These are phyloP conservation scores for Aspergillus taichungensis DNA, from an alignment of 495 filamentous ascomycete species.

Conservation along the genomic window DNA sequence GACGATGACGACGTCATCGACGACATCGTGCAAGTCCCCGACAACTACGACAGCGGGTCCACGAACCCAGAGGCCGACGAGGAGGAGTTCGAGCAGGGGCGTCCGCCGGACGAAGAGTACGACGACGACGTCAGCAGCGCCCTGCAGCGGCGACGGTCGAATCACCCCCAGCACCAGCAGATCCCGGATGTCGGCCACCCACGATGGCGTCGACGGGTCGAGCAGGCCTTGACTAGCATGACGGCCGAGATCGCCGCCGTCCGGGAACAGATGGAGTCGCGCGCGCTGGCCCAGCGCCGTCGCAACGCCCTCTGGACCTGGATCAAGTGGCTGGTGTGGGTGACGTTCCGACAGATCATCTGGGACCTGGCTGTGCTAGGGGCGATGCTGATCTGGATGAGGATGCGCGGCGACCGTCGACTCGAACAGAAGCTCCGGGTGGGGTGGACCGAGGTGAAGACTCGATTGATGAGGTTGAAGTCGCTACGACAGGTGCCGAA, in stretches of 20 bases:
- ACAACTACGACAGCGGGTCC: constrained; percentile 2
- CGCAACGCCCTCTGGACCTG: constrained; percentile 56
- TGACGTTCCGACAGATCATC: constrained; percentile 60
- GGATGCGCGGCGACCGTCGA: constrained; percentile 63
- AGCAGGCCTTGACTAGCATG: constrained; percentile 80
- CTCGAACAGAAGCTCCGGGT: constrained; percentile 67
- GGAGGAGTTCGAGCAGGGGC: neutral
- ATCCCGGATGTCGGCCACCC: constrained; percentile 20
- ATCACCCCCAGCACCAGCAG: constrained; percentile 1
- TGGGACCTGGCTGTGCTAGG: constrained; percentile 63
- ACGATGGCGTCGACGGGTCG: constrained; percentile 74
- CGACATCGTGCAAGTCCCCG: constrained; percentile 14
- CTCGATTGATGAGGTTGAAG: constrained; percentile 45
- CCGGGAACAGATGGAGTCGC: constrained; percentile 77
- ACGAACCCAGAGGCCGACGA: too few relatives aligned
- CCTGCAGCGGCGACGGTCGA: constrained; percentile 6
- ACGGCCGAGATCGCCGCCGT: constrained; percentile 91
- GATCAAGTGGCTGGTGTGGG: constrained; percentile 63
- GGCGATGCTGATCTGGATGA: constrained; percentile 68
- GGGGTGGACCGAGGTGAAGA: constrained; percentile 52
- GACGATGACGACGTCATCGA: constrained; percentile 22
- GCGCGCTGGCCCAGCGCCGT: constrained; percentile 27
- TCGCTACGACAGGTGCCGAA: constrained; percentile 16
- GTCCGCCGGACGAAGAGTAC: neutral
- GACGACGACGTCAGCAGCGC: constrained; percentile 1